Conservation (phyloP, 2,329 filamentous ascomycete species). For the Acephala macrosclerotiorum region DNA sequence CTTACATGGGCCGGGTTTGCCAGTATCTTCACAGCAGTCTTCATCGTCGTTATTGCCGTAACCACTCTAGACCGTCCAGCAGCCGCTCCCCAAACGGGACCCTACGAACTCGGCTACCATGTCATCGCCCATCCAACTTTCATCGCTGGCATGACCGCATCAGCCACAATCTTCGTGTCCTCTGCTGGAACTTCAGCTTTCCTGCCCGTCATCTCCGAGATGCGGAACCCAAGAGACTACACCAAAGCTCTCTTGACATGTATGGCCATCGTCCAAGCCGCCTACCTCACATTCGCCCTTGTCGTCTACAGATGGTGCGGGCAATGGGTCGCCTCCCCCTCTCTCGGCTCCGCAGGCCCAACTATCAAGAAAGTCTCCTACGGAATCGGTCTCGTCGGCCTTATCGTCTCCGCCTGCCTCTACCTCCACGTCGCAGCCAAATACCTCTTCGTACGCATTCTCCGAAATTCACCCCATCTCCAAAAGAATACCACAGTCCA, state of each 20-base stretch:
- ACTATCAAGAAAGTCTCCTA: conserved; percentile 68
- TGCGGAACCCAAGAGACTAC: conserved; percentile 65
- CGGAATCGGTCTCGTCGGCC: conserved; percentile 62
- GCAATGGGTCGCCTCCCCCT: conserved; percentile 67
- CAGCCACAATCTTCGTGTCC: conserved; percentile 66
- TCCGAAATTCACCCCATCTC: conserved; percentile 58
- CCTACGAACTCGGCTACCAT: conserved; percentile 65
- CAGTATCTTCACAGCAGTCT: conserved; percentile 63
- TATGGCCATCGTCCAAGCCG: conserved; percentile 63
- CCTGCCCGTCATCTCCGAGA: conserved; percentile 70
- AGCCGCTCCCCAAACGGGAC: conserved; percentile 64
- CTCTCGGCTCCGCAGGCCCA: conserved; percentile 65
- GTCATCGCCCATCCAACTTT: conserved; percentile 64
- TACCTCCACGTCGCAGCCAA: conserved; percentile 59
- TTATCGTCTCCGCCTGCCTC: conserved; percentile 54
- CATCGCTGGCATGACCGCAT: conserved; percentile 63
- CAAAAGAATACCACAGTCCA: conserved; percentile 59
- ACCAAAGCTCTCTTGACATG: conserved; percentile 65
- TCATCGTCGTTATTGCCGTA: conserved; percentile 61
- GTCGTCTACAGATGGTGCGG: conserved; percentile 51
- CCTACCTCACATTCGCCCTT: conserved; percentile 64
- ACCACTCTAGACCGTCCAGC: conserved; percentile 64
- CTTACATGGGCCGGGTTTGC: conserved; percentile 67
- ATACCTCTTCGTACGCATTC: conserved; percentile 62
- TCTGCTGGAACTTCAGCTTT: conserved; percentile 66